These are phyloP conservation scores for Corynespora cassiicola DNA, from an alignment of 2,329 filamentous ascomycete species.

Conservation along the genomic window DNA sequence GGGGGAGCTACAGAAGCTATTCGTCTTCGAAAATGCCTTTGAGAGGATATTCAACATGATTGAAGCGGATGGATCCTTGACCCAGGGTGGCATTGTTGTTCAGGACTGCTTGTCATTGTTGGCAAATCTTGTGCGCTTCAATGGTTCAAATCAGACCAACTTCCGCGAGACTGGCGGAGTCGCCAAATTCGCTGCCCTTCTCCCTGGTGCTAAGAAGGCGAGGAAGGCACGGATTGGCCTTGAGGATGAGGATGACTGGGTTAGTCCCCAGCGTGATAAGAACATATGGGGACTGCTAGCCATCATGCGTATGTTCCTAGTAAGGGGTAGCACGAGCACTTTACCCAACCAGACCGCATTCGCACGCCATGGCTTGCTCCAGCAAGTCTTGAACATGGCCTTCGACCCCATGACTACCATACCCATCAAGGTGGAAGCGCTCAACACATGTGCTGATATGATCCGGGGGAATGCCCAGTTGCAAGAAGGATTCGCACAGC, in stretches of 20 bases:
- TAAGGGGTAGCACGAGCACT: slow-evolving; percentile 79
- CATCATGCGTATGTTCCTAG: slow-evolving; percentile 84
- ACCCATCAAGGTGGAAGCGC: slow-evolving; percentile 83
- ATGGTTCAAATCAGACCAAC: slow-evolving; percentile 89
- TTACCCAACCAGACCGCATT: slow-evolving; percentile 84
- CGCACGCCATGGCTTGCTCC: slow-evolving; percentile 80
- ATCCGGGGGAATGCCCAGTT: slow-evolving; percentile 80
- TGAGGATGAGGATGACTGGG: slow-evolving; percentile 73
- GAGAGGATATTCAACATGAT: slow-evolving; percentile 86
- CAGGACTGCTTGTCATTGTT: slow-evolving; percentile 93
- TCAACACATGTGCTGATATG: slow-evolving; percentile 85
- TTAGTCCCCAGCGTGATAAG: slow-evolving; percentile 78
- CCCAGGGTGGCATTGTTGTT: slow-evolving; percentile 82
- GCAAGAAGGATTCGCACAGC: slow-evolving; percentile 88
- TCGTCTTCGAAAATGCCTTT: slow-evolving; percentile 94
- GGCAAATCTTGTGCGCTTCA: slow-evolving; percentile 85
- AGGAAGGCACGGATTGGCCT: slow-evolving; percentile 61
- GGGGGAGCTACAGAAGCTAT: slow-evolving; percentile 88
- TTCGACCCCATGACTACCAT: slow-evolving; percentile 77
- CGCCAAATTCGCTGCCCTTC: slow-evolving; percentile 71
- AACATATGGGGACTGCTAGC: slow-evolving; percentile 91
- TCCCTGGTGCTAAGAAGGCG: slow-evolving; percentile 66
- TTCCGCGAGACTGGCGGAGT: slow-evolving; percentile 92
- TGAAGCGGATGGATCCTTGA: slow-evolving; percentile 78
- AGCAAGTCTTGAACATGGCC: slow-evolving; percentile 80